These are phyloP conservation scores for Pochonia chlamydosporia DNA, from an alignment of 2,329 filamentous ascomycete genomes.

Conservation along the genomic window DNA sequence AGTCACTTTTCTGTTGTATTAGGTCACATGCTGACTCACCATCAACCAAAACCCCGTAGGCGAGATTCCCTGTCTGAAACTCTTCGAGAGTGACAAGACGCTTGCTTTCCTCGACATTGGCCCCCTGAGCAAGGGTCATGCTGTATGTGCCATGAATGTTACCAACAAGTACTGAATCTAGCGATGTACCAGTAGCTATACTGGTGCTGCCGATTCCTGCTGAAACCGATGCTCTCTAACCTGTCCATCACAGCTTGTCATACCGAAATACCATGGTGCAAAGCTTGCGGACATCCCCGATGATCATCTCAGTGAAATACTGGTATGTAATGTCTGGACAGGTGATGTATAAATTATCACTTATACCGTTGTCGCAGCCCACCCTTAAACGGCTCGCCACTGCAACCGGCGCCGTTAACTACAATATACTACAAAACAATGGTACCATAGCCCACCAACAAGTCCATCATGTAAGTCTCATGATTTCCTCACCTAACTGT, in stretches of 20 bases:
- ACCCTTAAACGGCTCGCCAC: slow-evolving; percentile 75
- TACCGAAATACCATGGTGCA: slow-evolving; percentile 89
- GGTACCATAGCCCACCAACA: slow-evolving; percentile 85
- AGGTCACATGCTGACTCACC: background rate
- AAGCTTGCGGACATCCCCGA: slow-evolving; percentile 93
- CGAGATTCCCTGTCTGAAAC: slow-evolving; percentile 93
- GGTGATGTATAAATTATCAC: background rate
- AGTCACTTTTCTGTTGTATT: background rate
- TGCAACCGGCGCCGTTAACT: slow-evolving; percentile 72
- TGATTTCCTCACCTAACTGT: background rate
- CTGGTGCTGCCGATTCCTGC: background rate
- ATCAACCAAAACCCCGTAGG: slow-evolving; percentile 43
- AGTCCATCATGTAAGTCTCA: slow-evolving; percentile 72
- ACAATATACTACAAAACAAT: slow-evolving; percentile 97
- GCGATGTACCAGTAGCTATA: background rate
- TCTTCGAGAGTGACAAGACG: slow-evolving; percentile 90
- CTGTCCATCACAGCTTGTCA: slow-evolving; percentile 64
- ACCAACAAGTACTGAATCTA: background rate
- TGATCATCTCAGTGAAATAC: slow-evolving; percentile 73
- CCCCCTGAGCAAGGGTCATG: slow-evolving; percentile 81
- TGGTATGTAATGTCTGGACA: slow-evolving; percentile 60
- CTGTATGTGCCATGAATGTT: slow-evolving; percentile 50
- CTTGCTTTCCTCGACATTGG: slow-evolving; percentile 96
- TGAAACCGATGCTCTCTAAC: background rate
- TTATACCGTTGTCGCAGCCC: slow-evolving; percentile 19